Evolutionary conservation across 495 filamentous ascomycete genomes (phyloP).

Genomic region (Lichina pygmaea): DNA sequence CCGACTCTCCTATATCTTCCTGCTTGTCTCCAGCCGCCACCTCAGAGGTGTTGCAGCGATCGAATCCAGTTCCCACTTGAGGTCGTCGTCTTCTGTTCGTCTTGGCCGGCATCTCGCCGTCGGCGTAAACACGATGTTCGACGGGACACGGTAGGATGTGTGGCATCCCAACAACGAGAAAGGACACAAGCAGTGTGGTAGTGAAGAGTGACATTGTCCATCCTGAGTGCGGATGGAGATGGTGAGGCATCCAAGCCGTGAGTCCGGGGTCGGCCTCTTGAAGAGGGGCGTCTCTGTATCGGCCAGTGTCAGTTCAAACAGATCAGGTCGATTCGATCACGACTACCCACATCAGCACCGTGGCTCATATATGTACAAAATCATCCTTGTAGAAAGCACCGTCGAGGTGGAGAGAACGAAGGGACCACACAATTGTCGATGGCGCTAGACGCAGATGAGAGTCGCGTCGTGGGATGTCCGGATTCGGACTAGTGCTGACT

Average conservation of each 20-base stretch:
- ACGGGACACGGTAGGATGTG: conserved; percentile 77
- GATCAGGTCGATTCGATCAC: no score
- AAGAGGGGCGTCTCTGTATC: no score
- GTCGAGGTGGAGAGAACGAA: no score
- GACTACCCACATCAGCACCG: neutral
- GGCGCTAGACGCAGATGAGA: no score
- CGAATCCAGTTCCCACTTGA: conserved; percentile 1
- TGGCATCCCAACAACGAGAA: conserved; percentile 73
- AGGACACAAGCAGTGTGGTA: conserved; percentile 70
- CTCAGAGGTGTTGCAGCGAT: neutral
- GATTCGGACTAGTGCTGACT: no score
- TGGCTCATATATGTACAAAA: no score
- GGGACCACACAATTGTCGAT: no score
- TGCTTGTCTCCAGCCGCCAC: neutral
- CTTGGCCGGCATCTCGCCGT: conserved; percentile 30
- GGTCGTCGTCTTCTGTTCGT: conserved; percentile 9
- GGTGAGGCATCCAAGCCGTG: conserved; percentile 40
- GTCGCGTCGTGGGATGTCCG: no score
- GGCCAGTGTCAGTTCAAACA: neutral
- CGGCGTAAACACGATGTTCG: conserved; percentile 43
- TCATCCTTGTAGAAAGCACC: no score
- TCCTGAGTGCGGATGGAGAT: conserved; percentile 78
- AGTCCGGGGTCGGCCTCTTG: no score
- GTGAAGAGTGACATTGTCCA: conserved; percentile 82
- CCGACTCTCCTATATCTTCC: neutral